Base-by-base conservation (phyloP, 805 yeast genomes). In the Candida coquimbonensis region DNA sequence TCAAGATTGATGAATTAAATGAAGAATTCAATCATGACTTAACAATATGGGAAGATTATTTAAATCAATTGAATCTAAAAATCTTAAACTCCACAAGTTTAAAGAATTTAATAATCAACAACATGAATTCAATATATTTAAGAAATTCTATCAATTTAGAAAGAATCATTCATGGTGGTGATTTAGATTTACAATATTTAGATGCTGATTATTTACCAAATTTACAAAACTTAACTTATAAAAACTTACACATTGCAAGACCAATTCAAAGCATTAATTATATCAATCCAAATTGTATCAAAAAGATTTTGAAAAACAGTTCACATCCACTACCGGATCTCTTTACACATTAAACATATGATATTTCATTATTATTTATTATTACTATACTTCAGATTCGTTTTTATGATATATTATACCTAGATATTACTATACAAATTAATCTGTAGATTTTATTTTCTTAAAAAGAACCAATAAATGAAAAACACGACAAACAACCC, bases 391-490 rank as follows among this genome's bases (percentile, higher is more conserved):
- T 5, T 5, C 1, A 21, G 24, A 6, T 21, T 21, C 7, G 5
- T 21, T 21, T 21, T 21, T 21, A 8, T 16, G 4, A 34, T 9
- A 16, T 9, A 16, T 34, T 34, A n/a, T n/a, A 9, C 13, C 31
- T 34, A 34, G 36, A 34, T 17, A 12, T 7, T 21, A 27, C 29
- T 17, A 27, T 25, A 31, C 25, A n/a, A 9, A 16, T 25, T 21
- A 21, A n/a, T 35, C 14, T 25, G n/a, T 17, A 35, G 21, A 33
- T 24, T 29, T 29, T 43, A 16, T n/a, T 39, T 19, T 57, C 78
- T 72, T 17, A 85, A 67, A 51, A 87, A 79, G 61, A 86, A 71
- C 76, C 87, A 89, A 87, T 95, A 93, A 33, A 91, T 66, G 44
- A 93, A 65, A 60, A 90, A 87, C 21, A 88, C 80, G 49, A 85